Conservation (phyloP, 345 rosid species). For the Bruguiera gymnorhiza region DNA sequence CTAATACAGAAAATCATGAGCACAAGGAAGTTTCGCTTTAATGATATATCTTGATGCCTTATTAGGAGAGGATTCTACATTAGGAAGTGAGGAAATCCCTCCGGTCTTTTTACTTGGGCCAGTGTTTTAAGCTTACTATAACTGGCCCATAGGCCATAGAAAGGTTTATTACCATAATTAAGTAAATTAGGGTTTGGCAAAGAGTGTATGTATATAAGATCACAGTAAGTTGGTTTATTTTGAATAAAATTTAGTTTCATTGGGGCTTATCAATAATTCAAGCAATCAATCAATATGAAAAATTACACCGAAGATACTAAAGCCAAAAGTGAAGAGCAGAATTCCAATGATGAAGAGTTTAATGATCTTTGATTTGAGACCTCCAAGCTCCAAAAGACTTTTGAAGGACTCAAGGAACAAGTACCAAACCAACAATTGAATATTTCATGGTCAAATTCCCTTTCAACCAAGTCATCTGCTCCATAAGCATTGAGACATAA, state of each 20-base stretch:
- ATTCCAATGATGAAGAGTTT: neutral
- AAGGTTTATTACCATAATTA: slow-evolving; percentile 3
- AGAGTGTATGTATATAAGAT: neutral
- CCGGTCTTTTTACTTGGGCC: neutral
- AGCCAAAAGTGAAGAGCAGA: neutral
- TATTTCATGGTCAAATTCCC: neutral
- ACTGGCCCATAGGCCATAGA: slow-evolving; percentile 1
- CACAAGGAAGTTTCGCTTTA: no score
- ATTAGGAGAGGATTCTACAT: neutral
- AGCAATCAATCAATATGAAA: slow-evolving; percentile 5
- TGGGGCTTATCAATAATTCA: neutral
- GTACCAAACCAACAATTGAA: neutral
- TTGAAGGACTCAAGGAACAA: slow-evolving; percentile 9
- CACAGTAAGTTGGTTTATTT: neutral
- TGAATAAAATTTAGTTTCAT: neutral
- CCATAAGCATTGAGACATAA: neutral
- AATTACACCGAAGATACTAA: slow-evolving; percentile 3
- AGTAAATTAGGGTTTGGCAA: slow-evolving; percentile 6
- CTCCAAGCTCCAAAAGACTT: neutral
- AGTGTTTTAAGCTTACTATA: neutral
- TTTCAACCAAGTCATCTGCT: neutral
- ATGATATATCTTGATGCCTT: neutral
- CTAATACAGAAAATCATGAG: no score
- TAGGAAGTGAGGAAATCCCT: neutral
- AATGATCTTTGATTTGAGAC: neutral